These are phyloP conservation scores for Linaria vulgaris DNA, from an alignment of 257 asterid species.

Conservation along the genomic window DNA sequence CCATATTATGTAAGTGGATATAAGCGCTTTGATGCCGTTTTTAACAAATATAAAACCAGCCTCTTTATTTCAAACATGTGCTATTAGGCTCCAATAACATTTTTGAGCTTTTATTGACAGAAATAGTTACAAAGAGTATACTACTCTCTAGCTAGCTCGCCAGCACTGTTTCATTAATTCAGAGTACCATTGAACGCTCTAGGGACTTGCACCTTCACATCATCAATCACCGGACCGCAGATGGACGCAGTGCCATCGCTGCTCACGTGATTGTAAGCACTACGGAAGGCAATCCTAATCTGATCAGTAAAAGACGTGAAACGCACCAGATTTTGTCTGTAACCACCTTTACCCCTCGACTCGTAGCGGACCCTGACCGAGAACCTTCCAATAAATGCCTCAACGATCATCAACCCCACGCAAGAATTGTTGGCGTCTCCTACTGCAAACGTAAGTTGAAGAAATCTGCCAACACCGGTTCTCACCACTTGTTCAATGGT, in stretches of 20 bases:
- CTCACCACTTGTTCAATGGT: constrained; percentile 81
- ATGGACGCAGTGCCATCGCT: constrained; percentile 84
- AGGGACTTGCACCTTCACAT: constrained; percentile 32
- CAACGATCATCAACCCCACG: constrained; percentile 82
- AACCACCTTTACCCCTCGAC: constrained; percentile 84
- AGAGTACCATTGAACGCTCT: too few relatives aligned
- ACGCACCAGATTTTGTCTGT: constrained; percentile 58
- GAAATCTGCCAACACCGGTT: constrained; percentile 57
- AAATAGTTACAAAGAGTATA: too few relatives aligned
- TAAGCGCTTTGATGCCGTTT: too few relatives aligned
- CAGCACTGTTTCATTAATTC: too few relatives aligned
- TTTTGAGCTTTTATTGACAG: too few relatives aligned
- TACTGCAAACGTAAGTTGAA: constrained; percentile 64
- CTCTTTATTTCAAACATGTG: too few relatives aligned
- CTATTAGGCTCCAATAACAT: too few relatives aligned
- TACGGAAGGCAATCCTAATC: constrained; percentile 71
- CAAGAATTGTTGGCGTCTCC: constrained; percentile 93
- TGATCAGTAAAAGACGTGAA: constrained; percentile 57
- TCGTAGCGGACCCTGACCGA: constrained; percentile 68
- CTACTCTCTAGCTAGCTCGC: too few relatives aligned
- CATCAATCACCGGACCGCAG: constrained; percentile 90
- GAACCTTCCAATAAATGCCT: constrained; percentile 76
- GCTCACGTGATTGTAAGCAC: constrained; percentile 79
- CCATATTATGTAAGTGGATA: too few relatives aligned
- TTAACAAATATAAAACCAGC: too few relatives aligned